Evolutionary conservation across 129 eudicot genomes (phyloP), one percentile per base, ranked within the genome.

Genomic region (Escallonia rubra): DNA sequence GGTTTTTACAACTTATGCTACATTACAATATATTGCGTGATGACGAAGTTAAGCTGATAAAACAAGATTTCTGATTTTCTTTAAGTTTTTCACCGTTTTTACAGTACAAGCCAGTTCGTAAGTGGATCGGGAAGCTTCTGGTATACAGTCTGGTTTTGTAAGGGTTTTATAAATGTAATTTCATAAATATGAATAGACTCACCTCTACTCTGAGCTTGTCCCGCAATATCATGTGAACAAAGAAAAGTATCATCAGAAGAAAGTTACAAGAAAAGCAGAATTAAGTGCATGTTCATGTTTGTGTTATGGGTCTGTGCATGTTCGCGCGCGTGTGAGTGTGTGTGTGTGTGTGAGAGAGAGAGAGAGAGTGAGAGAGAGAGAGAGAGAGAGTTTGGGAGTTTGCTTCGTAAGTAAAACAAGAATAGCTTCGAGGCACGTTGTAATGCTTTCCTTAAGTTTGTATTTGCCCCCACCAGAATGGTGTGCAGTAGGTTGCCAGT

Each of bases 141-240:
- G 57, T 10, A 46, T 46, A n/a, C 57, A 13, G 57, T 52, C 61
- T 14, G 41, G 6, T 57, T 57, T 57, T 57, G 61, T 7, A 57
- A 23, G 3, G 61, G 8, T 15, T 7, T 1, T 40, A 4, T 41
- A 59, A 59, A 59, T 8, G 15, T 8, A 3, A 5, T 48, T 72
- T 23, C 4, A 63, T 14, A 51, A 34, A 43, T 58, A 63, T 14
- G 13, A 23, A 54, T 63, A 15, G 38, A 43, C 69, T 63, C 69
- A 77, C 81, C 81, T 77, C 77, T 1, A 77, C 65, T 8, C 81
- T 77, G 81, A 50, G 64, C 47, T 56, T 50, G 71, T 64, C 13
- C 10, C 23, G 16, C 61, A 14, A 54, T 59, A 46, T 46, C 68
- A 66, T 66, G 61, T 4, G 55, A 58, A 14, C 40, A 66, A 10